Conservation (phyloP, 164 flowering plant species). For the Macadamia tetraphylla region DNA sequence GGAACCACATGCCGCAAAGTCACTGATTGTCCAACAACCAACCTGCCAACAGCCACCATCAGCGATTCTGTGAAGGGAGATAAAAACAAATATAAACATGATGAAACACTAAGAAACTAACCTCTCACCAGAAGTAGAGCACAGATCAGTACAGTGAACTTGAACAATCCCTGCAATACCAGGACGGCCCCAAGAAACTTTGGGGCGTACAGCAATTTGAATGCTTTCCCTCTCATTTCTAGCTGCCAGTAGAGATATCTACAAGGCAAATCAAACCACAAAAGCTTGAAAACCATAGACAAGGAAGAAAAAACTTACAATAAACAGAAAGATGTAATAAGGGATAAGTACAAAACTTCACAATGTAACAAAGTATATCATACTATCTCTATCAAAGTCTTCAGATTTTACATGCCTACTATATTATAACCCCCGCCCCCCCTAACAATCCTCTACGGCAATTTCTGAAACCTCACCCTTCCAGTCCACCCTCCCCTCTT, state of each 20-base stretch:
- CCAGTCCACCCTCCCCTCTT: too few relatives aligned
- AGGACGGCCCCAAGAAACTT: slow-evolving; percentile 75
- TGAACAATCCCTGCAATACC: slow-evolving; percentile 72
- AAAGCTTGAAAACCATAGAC: slow-evolving; percentile 3
- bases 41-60: slow-evolving; percentile 40
- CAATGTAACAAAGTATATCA: too few relatives aligned
- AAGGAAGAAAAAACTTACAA: not conserved
- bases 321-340: not conserved
- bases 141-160: slow-evolving; percentile 74
- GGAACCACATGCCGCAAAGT: slow-evolving; percentile 76
- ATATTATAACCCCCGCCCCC: too few relatives aligned
- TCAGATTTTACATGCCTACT: too few relatives aligned
- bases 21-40: slow-evolving; percentile 66
- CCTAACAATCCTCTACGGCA: too few relatives aligned
- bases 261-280: slow-evolving; percentile 24
- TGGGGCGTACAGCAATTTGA: slow-evolving; percentile 89
- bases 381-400: too few relatives aligned
- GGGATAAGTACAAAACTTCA: too few relatives aligned
- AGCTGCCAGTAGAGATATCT: slow-evolving; percentile 83
- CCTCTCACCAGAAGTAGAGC: slow-evolving; percentile 88
- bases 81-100: not conserved
- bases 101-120: slow-evolving; percentile 26
- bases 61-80: slow-evolving; percentile 3
- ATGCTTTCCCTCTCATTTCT: slow-evolving; percentile 92
- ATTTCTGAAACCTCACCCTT: too few relatives aligned